These are phyloP conservation scores for Cochlearia excelsa DNA, from an alignment of 345 rosid genomes.

Conservation along the genomic window DNA sequence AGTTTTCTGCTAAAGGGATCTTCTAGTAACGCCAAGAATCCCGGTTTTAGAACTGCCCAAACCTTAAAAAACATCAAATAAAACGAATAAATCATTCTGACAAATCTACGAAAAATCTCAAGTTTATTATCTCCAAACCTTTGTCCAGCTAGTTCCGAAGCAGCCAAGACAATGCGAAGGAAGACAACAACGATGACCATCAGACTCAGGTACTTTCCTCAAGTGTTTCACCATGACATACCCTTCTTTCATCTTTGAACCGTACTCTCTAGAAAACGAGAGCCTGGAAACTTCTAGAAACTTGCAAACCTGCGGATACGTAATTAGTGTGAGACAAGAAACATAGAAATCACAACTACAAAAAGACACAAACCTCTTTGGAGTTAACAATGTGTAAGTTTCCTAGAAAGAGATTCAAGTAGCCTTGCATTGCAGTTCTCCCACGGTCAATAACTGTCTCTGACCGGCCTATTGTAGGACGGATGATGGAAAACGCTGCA, in stretches of 20 bases:
- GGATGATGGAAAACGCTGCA: conserved; percentile 72
- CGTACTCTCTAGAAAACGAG: conserved; percentile 76
- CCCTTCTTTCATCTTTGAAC: conserved; percentile 88
- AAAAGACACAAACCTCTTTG: conserved; percentile 55
- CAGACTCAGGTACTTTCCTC: conserved; percentile 35
- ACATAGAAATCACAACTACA: not conserved
- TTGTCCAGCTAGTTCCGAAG: conserved; percentile 58
- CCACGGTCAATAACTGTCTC: conserved; percentile 63
- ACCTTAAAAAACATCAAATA: conserved; percentile 42
- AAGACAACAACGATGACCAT: conserved; percentile 40
- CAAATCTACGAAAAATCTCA: not conserved
- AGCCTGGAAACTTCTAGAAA: conserved; percentile 88
- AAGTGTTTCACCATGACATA: conserved; percentile 73
- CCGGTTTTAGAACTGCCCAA: conserved; percentile 94
- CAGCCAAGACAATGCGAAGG: conserved; percentile 53
- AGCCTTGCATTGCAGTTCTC: conserved; percentile 83
- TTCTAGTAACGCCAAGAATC: conserved; percentile 83
- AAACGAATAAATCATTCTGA: not conserved
- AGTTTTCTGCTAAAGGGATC: conserved; percentile 66
- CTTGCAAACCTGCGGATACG: conserved; percentile 66
- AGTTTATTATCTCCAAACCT: conserved; percentile 42
- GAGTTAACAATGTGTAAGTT: conserved; percentile 84
- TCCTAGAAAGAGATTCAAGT: conserved; percentile 82
- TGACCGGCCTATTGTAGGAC: conserved; percentile 68
- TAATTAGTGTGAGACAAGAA: conserved; percentile 25